Evolutionary conservation across 83 land plant species (phyloP), one percentile per base, ranked within the genome.

Genomic region (Diphasiastrum complanatum): DNA sequence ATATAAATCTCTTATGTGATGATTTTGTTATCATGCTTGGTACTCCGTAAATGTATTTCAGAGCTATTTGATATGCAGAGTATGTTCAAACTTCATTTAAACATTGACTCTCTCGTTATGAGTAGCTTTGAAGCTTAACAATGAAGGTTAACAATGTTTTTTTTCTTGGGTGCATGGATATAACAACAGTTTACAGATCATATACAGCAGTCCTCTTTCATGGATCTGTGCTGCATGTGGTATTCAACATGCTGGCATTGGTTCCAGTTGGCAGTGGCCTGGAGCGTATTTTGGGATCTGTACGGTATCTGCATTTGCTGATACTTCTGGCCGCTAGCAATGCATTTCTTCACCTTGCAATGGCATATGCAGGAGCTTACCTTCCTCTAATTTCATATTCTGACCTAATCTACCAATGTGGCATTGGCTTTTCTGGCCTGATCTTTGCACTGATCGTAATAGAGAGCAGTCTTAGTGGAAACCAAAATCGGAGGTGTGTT

Each of bases 391-490:
- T 73, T 34, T 61, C 45, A 8, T 75, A 70, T 50, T 50, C 49
- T 33, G 48, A 10, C 56, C 52, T 85, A 56, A 73, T 85, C 85
- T 34, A 71, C 16, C 88, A 92, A 76, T 92, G 98, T 72, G 72
- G 83, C 5, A 81, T 92, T 58, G 98, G 98, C 33, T 92, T 92
- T 76, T 92, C 98, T 14, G 98, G 98, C 33, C 62, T 92, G 19
- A 66, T 92, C 49, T 92, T 92, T 63, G 81, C 91, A 29, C 73
- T 92, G 98, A 92, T 92, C 61, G 98, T 92, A 33, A 88, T 92
- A 43, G 98, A 92, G 65, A 85, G 95, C 65, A 85, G 83, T 76
- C 69, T 92, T 45, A 87, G 80, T 73, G 85, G 82, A 34, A 75
- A 47, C 33, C 96, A 92, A 52, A 73, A 69, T 61, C 83, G 95